Evolutionary conservation across 2,329 filamentous ascomycete species (phyloP), one percentile per base, ranked within the genome.

Genomic region (Aspergillus ibericus): DNA sequence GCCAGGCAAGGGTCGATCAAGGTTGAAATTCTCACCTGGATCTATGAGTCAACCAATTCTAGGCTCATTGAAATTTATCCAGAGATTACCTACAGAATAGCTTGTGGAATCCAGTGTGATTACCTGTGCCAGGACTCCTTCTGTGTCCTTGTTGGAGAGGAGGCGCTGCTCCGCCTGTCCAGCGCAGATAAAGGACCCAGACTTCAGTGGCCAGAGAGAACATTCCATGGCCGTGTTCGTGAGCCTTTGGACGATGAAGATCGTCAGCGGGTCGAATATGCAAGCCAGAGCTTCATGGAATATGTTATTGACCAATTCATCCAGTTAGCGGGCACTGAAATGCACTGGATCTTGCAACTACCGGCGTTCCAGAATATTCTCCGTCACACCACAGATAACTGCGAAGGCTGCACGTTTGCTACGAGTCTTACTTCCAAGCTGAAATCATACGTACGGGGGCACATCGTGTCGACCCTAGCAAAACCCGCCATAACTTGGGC

Each of bases 1-100:
- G 68, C 69, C 9, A 62, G 63, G 5, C 60, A 70, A 55, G 63
- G 68, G 1, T 42, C 64, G 65, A 71, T 80, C 70, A 61, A 70
- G 27, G 80, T 85, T 51, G 76, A 75, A 12, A 79, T 88, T 42
- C 72, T 81, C 2, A 78, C 80, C 32, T 90, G 88, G 88, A 76
- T 90, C 10, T 79, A 84, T 60, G 75, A 79, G 18, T 70, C 75
- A 2, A 75, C 72, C 0, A 90, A 90, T 65, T 74, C 72, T 4
- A 74, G 78, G 1, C 87, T 91, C 63, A 79, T 89, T 13, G 86
- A 90, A 64, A 75, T 85, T 5, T 80, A 88, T 35, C 83, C 88
- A 0, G 87, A 90, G 63, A 81, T 84, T 53, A 76, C 82, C 7
- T 79, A 89, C 32, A 79, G 81, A 20, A 83, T 90, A 7, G 86